Evolutionary conservation across 1,284 basidiomycete genomes (phyloP).

Genomic region (Ceratobasidium sp.): DNA sequence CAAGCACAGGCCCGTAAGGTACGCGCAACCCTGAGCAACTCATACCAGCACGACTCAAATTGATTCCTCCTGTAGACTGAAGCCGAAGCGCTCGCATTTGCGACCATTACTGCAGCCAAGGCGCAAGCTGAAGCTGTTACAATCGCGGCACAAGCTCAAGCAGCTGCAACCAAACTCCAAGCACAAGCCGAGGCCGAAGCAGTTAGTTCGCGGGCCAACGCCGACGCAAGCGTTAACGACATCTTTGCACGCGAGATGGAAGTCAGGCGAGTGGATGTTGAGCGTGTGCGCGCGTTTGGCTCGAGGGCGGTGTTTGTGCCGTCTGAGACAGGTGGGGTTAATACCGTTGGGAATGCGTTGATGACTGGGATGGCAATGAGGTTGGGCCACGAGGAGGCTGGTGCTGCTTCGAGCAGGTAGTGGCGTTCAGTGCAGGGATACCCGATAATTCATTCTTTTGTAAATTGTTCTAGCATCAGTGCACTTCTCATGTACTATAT

Average conservation of each 20-base stretch:
- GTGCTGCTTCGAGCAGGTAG: not conserved
- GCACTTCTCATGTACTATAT: not conserved
- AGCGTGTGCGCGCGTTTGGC: conserved; percentile 68
- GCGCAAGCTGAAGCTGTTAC: conserved; percentile 71
- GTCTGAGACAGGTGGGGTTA: conserved; percentile 30
- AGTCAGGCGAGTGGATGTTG: conserved; percentile 67
- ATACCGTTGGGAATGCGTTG: conserved; percentile 19
- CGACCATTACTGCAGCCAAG: conserved; percentile 71
- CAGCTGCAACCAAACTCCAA: conserved; percentile 69
- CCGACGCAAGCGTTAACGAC: conserved; percentile 66
- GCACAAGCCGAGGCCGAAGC: conserved; percentile 78
- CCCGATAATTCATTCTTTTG: not conserved
- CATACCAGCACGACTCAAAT: not conserved
- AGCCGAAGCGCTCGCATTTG: conserved; percentile 76
- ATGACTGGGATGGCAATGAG: conserved; percentile 42
- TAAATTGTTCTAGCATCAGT: not conserved
- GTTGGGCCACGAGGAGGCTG: conserved; percentile 34
- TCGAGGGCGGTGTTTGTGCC: conserved; percentile 69
- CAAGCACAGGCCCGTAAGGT: conserved; percentile 71
- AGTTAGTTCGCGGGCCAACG: conserved; percentile 64
- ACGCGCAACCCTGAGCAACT: conserved; percentile 33
- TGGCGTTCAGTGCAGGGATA: not conserved
- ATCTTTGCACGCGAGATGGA: conserved; percentile 78
- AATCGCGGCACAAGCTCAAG: conserved; percentile 75
- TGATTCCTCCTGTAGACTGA: conserved; percentile 55